These are phyloP conservation scores for Annulohypoxylon truncatum DNA, from an alignment of 2,329 filamentous ascomycete genomes.

Conservation along the genomic window DNA sequence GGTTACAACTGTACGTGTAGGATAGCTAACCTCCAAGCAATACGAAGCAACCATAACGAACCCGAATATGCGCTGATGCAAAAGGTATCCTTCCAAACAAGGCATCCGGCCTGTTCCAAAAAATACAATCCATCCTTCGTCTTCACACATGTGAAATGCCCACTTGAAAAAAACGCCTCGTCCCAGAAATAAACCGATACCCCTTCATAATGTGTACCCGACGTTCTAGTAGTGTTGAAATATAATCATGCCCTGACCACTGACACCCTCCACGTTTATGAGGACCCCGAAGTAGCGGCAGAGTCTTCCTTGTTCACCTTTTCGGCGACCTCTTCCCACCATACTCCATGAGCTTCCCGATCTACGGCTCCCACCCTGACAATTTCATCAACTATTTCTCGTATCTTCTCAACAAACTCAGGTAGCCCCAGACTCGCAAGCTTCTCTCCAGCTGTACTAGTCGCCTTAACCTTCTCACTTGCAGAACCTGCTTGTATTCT, in stretches of 20 bases:
- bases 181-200: constrained; percentile 35
- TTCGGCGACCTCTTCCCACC: constrained; percentile 76
- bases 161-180: constrained; percentile 38
- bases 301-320: constrained; percentile 61
- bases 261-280: constrained; percentile 19
- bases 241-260: constrained; percentile 11
- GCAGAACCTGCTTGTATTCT: constrained; percentile 74
- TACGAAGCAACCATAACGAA: constrained; percentile 23
- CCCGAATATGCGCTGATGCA: constrained; percentile 38
- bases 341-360: constrained; percentile 72
- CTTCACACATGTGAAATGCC: constrained; percentile 35
- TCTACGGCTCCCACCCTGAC: constrained; percentile 74
- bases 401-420: constrained; percentile 77
- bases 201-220: constrained; percentile 33
- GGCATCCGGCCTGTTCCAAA: constrained; percentile 33
- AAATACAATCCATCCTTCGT: constrained; percentile 31
- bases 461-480: constrained; percentile 76
- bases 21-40: constrained; percentile 11
- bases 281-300: constrained; percentile 22
- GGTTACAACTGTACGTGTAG: constrained; percentile 8
- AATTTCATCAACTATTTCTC: constrained; percentile 76
- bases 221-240: constrained; percentile 13
- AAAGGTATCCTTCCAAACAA: constrained; percentile 39
- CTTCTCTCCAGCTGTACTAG: constrained; percentile 75
- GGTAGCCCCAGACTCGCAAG: constrained; percentile 76